Conservation (phyloP, 768 basidiomycete genomes). For the Tremella yokohamensis region DNA sequence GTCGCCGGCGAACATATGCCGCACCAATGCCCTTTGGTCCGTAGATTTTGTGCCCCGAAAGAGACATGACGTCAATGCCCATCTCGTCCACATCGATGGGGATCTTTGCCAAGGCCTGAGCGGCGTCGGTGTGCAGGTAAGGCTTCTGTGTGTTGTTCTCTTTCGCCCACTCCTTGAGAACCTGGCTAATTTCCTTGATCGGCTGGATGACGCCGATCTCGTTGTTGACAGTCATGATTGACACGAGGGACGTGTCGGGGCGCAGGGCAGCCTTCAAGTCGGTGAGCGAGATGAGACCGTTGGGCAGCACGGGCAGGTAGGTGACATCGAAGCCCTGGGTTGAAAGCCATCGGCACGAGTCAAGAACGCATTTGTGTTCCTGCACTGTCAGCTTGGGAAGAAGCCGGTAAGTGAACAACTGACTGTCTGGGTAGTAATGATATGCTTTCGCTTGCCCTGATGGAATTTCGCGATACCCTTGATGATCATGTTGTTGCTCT, state of each 20-base stretch:
- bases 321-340: slow-evolving; percentile 98
- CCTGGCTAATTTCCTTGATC: slow-evolving; percentile 84
- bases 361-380: slow-evolving; percentile 99
- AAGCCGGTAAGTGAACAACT: slow-evolving; percentile 41
- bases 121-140: slow-evolving; percentile 95
- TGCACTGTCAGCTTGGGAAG: slow-evolving; percentile 50
- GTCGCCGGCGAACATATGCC: slow-evolving; percentile 85
- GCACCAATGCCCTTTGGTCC: slow-evolving; percentile 96
- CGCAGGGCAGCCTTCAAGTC: slow-evolving; percentile 82
- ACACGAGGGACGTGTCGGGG: slow-evolving; percentile 88
- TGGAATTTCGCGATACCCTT: slow-evolving; percentile 96
- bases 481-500: slow-evolving; percentile 94
- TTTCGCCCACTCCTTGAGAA: slow-evolving; percentile 61
- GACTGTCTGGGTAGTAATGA: slow-evolving; percentile 92
- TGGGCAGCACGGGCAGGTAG: slow-evolving; percentile 86
- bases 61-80: slow-evolving; percentile 89
- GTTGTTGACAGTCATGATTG: slow-evolving; percentile 98
- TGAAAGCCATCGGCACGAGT: slow-evolving; percentile 89
- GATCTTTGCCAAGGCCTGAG: slow-evolving; percentile 90
- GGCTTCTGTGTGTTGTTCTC: slow-evolving; percentile 66
- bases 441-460: slow-evolving; percentile 84
- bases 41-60: slow-evolving; percentile 96
- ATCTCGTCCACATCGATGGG: slow-evolving; percentile 88
- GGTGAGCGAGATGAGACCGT: slow-evolving; percentile 75
- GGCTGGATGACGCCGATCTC: slow-evolving; percentile 99